Conservation (phyloP, 108 stramenopile species). For the Cyclotella cryptica region DNA sequence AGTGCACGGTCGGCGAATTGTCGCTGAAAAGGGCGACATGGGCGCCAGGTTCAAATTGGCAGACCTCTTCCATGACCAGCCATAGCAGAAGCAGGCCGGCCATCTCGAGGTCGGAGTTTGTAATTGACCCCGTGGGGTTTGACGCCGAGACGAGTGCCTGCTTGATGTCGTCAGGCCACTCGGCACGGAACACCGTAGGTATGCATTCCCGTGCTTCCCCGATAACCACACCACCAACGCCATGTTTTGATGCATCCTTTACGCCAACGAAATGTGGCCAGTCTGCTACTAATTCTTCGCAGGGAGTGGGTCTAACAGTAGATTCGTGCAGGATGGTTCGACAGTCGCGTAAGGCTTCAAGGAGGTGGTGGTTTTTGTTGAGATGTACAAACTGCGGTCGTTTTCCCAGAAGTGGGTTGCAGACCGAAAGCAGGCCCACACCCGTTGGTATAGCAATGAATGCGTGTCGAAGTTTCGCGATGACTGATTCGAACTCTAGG, state of each 20-base stretch:
- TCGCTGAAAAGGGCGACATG: slow-evolving; percentile 22
- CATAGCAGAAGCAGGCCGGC: slow-evolving; percentile 26
- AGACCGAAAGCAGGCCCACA: not conserved
- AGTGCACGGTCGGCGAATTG: slow-evolving; percentile 24
- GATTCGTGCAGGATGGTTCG: not conserved
- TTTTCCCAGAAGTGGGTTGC: not conserved
- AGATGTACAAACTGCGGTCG: not conserved
- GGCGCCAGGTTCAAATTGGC: not conserved
- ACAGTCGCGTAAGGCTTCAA: not conserved
- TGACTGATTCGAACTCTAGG: slow-evolving; percentile 13
- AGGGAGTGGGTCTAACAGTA: not conserved
- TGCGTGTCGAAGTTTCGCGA: slow-evolving; percentile 7
- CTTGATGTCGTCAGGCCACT: slow-evolving; percentile 1
- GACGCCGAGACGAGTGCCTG: not conserved
- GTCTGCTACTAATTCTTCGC: not conserved
- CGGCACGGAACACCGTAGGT: not conserved
- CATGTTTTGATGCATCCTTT: not conserved
- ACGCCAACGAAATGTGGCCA: not conserved
- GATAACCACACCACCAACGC: slow-evolving; percentile 8
- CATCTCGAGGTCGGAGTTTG: slow-evolving; percentile 50
- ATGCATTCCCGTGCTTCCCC: not conserved
- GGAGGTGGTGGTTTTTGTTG: not conserved
- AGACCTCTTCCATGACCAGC: slow-evolving; percentile 25
- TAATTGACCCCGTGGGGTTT: no score
- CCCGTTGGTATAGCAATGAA: slow-evolving; percentile 15